Conservation (phyloP, 2,329 filamentous ascomycete genomes). For the Scolecobasidium constrictum region DNA sequence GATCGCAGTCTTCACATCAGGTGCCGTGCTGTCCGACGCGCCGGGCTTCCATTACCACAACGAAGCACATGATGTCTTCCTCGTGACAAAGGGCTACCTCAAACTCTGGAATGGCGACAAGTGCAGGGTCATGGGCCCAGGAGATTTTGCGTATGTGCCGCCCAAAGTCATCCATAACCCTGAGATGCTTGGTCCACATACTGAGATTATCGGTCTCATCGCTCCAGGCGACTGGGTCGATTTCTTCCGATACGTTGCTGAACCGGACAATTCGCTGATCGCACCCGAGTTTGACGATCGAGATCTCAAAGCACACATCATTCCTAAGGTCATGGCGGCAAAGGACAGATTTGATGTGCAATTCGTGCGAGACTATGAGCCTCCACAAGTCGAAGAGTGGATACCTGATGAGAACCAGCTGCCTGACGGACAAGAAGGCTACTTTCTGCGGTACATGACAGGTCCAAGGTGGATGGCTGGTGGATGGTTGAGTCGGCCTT, state of each 20-base stretch:
- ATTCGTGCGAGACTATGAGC: constrained; percentile 37
- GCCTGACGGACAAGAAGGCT: constrained; percentile 29
- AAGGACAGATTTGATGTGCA: constrained; percentile 46
- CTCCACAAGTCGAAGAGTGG: constrained; percentile 35
- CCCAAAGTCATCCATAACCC: constrained; percentile 46
- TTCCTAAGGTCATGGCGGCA: constrained; percentile 46
- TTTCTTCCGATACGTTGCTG: constrained; percentile 48
- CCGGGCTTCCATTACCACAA: constrained; percentile 44
- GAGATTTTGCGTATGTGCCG: constrained; percentile 48
- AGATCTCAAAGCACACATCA: constrained; percentile 37
- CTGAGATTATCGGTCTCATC: constrained; percentile 44
- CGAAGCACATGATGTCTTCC: constrained; percentile 43
- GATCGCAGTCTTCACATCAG: constrained; percentile 38
- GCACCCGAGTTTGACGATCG: constrained; percentile 43
- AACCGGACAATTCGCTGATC: constrained; percentile 39
- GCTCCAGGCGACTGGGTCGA: constrained; percentile 49
- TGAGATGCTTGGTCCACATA: constrained; percentile 42
- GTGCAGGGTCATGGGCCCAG: constrained; percentile 41
- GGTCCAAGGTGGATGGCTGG: constrained; percentile 37
- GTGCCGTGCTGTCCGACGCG: constrained; percentile 31
- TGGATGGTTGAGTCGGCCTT: constrained; percentile 36
- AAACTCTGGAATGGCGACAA: constrained; percentile 50
- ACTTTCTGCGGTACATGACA: constrained; percentile 41
- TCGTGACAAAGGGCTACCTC: constrained; percentile 42
- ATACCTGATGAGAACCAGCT: constrained; percentile 28